phyloP scores from a whole-genome alignment of 179 eudicot genomes.

The Patellifolia procumbens region DNA sequence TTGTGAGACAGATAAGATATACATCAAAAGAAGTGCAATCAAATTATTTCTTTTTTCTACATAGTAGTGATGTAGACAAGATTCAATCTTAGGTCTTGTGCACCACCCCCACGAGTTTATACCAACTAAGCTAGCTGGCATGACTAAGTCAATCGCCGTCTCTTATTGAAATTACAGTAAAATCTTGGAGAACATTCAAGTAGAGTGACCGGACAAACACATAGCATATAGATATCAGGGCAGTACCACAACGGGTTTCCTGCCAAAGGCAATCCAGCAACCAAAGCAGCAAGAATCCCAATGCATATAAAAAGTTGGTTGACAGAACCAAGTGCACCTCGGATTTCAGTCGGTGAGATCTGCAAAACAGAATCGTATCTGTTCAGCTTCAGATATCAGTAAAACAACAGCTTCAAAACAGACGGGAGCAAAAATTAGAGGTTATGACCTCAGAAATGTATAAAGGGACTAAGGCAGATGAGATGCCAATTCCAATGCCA shows the following conservation, averaged over 20 bases:
- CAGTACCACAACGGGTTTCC: conserved; percentile 84
- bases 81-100: too few species aligned
- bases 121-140: neutral
- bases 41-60: too few species aligned
- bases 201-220: neutral
- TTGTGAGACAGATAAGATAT: neutral
- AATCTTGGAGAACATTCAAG: neutral
- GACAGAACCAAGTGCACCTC: conserved; percentile 96
- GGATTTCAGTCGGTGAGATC: conserved; percentile 98
- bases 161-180: neutral
- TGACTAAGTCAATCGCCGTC: neutral
- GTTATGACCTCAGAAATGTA: conserved; percentile 85
- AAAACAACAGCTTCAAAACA: neutral
- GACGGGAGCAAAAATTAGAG: neutral
- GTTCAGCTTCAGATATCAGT: neutral
- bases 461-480: conserved; percentile 93
- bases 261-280: conserved; percentile 94
- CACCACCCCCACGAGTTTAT: too few species aligned
- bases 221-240: conserved; percentile 20
- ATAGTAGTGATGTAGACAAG: too few species aligned
- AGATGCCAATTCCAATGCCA: conserved; percentile 95
- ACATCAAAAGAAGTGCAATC: neutral
- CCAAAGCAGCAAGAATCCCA: conserved; percentile 92
- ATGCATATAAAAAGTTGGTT: conserved; percentile 94
- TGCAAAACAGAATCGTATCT: conserved; percentile 32